phyloP scores from a whole-genome alignment of 192 early-diverging fungal species.

The Coemansia sp. region DNA sequence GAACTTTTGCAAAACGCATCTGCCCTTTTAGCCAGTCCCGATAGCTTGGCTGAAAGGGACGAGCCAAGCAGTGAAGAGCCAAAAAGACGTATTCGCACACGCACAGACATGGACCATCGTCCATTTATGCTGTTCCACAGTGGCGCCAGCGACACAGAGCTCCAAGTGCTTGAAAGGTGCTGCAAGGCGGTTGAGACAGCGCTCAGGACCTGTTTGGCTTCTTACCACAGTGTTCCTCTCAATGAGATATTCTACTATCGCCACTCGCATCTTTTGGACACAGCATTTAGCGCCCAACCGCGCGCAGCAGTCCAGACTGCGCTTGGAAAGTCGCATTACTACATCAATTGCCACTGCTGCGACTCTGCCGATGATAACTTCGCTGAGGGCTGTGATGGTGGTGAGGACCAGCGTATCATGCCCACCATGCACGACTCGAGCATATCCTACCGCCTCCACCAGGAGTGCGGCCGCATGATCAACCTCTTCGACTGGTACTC shows the following conservation, averaged over 20 bases:
- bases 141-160: conserved; percentile 36
- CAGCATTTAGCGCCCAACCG: conserved; percentile 81
- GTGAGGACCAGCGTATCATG: conserved; percentile 51
- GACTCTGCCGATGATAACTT: background rate
- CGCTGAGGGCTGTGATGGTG: conserved; percentile 26
- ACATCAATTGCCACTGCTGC: conserved; percentile 85
- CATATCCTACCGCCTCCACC: conserved; percentile 86
- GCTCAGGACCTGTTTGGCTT: conserved; percentile 43
- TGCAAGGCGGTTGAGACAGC: conserved; percentile 26
- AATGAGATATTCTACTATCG: conserved; percentile 82
- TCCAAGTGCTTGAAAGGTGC: conserved; percentile 36
- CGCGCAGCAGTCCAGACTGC: conserved; percentile 83
- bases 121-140: conserved; percentile 49
- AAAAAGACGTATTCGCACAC: conserved; percentile 37
- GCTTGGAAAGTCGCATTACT: conserved; percentile 70
- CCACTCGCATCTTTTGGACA: conserved; percentile 68
- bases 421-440: conserved; percentile 78
- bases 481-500: conserved; percentile 91
- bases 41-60: background rate
- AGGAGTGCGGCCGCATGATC: conserved; percentile 90
- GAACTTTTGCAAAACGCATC: conserved; percentile 15
- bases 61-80: conserved; percentile 2
- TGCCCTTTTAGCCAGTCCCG: conserved; percentile 16
- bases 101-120: conserved; percentile 46
- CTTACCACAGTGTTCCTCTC: conserved; percentile 65